These are phyloP conservation scores for Trifolium fragiferum DNA, from an alignment of 306 rosid genomes.

Conservation along the genomic window DNA sequence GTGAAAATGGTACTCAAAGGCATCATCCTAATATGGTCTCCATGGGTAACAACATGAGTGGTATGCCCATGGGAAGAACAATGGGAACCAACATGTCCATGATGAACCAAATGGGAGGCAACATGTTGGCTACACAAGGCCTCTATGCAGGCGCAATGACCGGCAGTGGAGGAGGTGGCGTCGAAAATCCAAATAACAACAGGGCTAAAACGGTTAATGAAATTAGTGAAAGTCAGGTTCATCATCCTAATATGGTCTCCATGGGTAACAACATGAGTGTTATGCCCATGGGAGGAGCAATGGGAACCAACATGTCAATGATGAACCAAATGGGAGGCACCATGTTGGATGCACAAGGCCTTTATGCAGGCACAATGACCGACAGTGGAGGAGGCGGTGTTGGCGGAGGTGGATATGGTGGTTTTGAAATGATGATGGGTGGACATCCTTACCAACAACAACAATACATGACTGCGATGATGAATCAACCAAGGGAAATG, in stretches of 20 bases:
- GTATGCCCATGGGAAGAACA: slow-evolving; percentile 47
- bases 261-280: slow-evolving; percentile 50
- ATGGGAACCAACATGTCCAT: slow-evolving; percentile 54
- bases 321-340: slow-evolving; percentile 56
- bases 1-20: slow-evolving; percentile 41
- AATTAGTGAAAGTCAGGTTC: too few species aligned
- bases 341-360: slow-evolving; percentile 65
- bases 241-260: slow-evolving; percentile 46
- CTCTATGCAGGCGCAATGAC: slow-evolving; percentile 55
- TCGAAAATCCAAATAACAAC: too few species aligned
- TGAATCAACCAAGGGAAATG: slow-evolving; percentile 69
- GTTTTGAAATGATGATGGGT: slow-evolving; percentile 50
- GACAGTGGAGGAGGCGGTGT: slow-evolving; percentile 37
- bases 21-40: slow-evolving; percentile 46
- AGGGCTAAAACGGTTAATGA: too few species aligned
- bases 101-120: slow-evolving; percentile 57
- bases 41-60: slow-evolving; percentile 50
- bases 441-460: slow-evolving; percentile 67
- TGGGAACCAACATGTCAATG: slow-evolving; percentile 55
- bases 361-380: slow-evolving; percentile 54
- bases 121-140: slow-evolving; percentile 66
- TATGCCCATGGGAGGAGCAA: slow-evolving; percentile 48
- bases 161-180: slow-evolving; percentile 34
- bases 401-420: slow-evolving; percentile 19
- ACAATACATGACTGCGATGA: slow-evolving; percentile 63